Percentiles rank a stretch among this genome's conserved stretches.
phyloP scores from a whole-genome alignment of 345 rosid species.

The Dipteronia sinensis region DNA sequence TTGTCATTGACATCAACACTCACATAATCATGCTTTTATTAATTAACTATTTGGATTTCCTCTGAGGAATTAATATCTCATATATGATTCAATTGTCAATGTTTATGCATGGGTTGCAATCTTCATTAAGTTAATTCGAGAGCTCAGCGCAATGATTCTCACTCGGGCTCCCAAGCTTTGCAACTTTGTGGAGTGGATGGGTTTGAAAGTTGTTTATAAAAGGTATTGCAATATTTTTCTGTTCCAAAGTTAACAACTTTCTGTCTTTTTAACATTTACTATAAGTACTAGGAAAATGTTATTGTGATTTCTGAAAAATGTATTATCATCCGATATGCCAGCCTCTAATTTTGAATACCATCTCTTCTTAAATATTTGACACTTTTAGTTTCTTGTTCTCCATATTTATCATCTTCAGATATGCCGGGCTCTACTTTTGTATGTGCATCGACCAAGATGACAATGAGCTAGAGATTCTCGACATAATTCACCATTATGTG shows the following conservation, averaged over 20 bases:
- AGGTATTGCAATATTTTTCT: conserved; percentile 25
- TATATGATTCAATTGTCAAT: not conserved
- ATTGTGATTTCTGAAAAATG: no score
- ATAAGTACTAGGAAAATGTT: not conserved
- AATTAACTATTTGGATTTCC: not conserved
- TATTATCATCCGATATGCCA: no score
- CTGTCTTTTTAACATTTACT: not conserved
- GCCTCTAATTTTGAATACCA: no score
- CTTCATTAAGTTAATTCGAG: conserved; percentile 45
- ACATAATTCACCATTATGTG: conserved; percentile 57
- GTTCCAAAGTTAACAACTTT: not conserved
- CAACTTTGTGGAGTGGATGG: conserved; percentile 65
- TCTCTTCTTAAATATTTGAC: no score
- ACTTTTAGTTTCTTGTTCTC: not conserved
- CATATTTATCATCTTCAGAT: conserved; percentile 29
- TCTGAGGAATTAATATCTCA: not conserved
- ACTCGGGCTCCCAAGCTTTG: conserved; percentile 57
- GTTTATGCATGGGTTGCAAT: not conserved
- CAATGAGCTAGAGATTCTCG: conserved; percentile 57
- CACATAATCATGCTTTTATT: not conserved
- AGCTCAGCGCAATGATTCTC: conserved; percentile 56
- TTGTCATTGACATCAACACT: not conserved
- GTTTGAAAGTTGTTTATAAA: conserved; percentile 53
- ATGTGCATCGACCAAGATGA: conserved; percentile 58
- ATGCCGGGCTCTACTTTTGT: conserved; percentile 67